phyloP scores from a whole-genome alignment of 75 land plant species.

The Cunninghamia lanceolata region DNA sequence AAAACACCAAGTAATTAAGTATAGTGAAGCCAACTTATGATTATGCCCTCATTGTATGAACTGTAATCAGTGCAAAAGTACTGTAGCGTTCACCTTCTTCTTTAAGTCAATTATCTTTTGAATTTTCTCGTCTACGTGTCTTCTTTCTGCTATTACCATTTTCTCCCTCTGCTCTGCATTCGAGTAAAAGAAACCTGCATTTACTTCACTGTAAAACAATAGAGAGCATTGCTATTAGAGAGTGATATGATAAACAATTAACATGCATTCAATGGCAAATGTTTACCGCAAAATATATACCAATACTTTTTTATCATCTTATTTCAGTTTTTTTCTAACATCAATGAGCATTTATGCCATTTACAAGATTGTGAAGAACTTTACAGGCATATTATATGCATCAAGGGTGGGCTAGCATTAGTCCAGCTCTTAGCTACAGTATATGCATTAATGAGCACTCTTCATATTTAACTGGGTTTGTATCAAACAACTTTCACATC shows the following conservation, averaged over 20 bases:
- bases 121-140: slow-evolving; percentile 88
- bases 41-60: neutral
- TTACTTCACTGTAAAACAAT: slow-evolving; percentile 73
- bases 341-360: neutral
- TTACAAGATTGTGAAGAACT: neutral
- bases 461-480: neutral
- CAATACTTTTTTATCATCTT: neutral
- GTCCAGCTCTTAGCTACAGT: neutral
- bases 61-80: neutral
- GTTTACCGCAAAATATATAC: neutral
- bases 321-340: neutral
- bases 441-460: neutral
- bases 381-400: neutral
- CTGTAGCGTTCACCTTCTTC: slow-evolving; percentile 54
- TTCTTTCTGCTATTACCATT: slow-evolving; percentile 98
- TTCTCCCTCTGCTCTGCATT: slow-evolving; percentile 96
- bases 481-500: neutral
- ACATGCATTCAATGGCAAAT: neutral
- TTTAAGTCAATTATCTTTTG: slow-evolving; percentile 87
- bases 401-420: neutral
- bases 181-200: slow-evolving; percentile 98
- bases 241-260: neutral
- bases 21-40: neutral
- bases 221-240: neutral
- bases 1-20: slow-evolving; percentile 5